These are phyloP conservation scores for Amanita thiersii DNA, from an alignment of 768 basidiomycete species.

Conservation along the genomic window DNA sequence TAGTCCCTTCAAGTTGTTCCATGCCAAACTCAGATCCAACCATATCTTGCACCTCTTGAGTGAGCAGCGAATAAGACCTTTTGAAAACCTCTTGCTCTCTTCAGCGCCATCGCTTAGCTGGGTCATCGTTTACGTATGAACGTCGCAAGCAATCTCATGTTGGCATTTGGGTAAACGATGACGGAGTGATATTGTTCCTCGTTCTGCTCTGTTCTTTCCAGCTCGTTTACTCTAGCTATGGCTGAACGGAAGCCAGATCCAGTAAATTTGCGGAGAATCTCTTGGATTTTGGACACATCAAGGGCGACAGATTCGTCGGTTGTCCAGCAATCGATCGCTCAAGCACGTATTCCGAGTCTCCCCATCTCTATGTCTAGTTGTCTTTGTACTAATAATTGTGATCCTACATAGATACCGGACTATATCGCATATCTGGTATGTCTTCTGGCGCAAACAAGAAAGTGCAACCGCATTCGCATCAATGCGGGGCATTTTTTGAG, in stretches of 20 bases:
- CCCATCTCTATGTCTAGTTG: too few relatives aligned
- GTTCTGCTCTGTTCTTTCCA: slow-evolving; percentile 17
- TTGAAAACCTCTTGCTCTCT: too few relatives aligned
- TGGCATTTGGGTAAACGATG: too few relatives aligned
- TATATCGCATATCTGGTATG: slow-evolving; percentile 95
- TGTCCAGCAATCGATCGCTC: slow-evolving; percentile 75
- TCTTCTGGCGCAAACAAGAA: slow-evolving; percentile 77
- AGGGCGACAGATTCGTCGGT: slow-evolving; percentile 69
- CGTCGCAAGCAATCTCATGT: too few relatives aligned
- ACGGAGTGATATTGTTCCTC: slow-evolving; percentile 18
- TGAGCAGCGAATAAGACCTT: too few relatives aligned
- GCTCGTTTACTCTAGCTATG: slow-evolving; percentile 43
- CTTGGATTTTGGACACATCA: slow-evolving; percentile 86
- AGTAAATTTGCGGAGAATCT: slow-evolving; percentile 83
- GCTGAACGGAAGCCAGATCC: slow-evolving; percentile 79
- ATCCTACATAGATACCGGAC: slow-evolving; percentile 82
- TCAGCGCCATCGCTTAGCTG: too few relatives aligned
- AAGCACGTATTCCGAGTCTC: slow-evolving; percentile 54
- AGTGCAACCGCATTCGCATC: slow-evolving; percentile 88
- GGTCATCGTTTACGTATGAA: too few relatives aligned
- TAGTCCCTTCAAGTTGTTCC: too few relatives aligned
- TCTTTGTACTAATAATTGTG: too few relatives aligned
- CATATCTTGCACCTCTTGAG: too few relatives aligned
- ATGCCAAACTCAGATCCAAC: too few relatives aligned
- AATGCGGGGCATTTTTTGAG: slow-evolving; percentile 97